Conservation (phyloP, 169 alveolate genomes). For the Cryptosporidium andersoni region DNA sequence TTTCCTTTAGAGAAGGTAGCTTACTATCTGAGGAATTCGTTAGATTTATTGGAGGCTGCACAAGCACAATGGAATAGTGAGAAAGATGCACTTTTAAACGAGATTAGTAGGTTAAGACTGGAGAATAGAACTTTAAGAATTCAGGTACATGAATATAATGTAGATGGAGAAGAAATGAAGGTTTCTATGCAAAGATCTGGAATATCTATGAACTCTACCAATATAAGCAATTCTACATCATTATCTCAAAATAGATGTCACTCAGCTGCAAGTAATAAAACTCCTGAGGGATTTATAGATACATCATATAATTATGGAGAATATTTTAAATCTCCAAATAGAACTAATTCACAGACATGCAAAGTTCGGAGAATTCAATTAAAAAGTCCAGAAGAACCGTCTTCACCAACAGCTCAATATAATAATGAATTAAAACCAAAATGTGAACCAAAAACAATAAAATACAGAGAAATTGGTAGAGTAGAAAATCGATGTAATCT, state of each 20-base stretch:
- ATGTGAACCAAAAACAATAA: constrained; percentile 1
- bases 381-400: constrained; percentile 4
- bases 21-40: constrained; percentile 21
- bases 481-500: constrained; percentile 15
- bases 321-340: constrained; percentile 2
- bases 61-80: constrained; percentile 57
- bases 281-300: not conserved
- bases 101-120: constrained; percentile 46
- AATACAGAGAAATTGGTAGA: constrained; percentile 60
- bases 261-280: constrained; percentile 15
- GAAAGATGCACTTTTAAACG: constrained; percentile 48
- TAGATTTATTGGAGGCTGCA: constrained; percentile 30
- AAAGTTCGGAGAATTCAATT: constrained; percentile 39
- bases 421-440: not conserved
- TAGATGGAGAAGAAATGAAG: constrained; percentile 3
- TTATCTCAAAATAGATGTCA: not conserved
- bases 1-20: constrained; percentile 40
- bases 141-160: constrained; percentile 18
- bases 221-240: no score
- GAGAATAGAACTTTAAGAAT: constrained; percentile 55
- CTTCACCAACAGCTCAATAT: not conserved
- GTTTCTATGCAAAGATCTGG: not conserved
- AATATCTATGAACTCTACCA: not conserved
- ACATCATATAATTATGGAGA: constrained; percentile 8
- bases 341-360: constrained; percentile 30